phyloP scores from a whole-genome alignment of 2,329 filamentous ascomycete genomes.

The Alternaria incomplexa region DNA sequence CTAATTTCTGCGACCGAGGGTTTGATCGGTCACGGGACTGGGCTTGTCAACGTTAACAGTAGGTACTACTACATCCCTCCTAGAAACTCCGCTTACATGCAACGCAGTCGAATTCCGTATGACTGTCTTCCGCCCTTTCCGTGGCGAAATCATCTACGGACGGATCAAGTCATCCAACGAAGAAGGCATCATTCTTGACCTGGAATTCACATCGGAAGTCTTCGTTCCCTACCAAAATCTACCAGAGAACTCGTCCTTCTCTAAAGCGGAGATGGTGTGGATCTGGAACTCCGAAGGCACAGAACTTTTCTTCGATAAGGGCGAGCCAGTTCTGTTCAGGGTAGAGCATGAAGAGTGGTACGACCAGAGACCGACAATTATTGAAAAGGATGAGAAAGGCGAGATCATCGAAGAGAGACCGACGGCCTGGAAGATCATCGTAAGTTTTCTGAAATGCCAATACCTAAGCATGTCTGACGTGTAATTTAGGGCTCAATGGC shows the following conservation, averaged over 20 bases:
- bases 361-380: slow-evolving; percentile 85
- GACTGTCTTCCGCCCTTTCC: slow-evolving; percentile 94
- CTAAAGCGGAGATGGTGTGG: slow-evolving; percentile 79
- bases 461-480: no score
- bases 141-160: slow-evolving; percentile 87
- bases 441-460: no score
- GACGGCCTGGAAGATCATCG: slow-evolving; percentile 72
- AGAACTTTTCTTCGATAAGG: slow-evolving; percentile 84
- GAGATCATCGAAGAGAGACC: slow-evolving; percentile 67
- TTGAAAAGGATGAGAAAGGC: slow-evolving; percentile 67
- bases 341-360: slow-evolving; percentile 90
- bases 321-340: slow-evolving; percentile 86
- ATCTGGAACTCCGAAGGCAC: slow-evolving; percentile 78
- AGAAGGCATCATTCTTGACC: slow-evolving; percentile 76
- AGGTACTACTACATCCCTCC: slow-evolving; percentile 15
- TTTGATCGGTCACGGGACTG: slow-evolving; percentile 89
- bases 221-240: slow-evolving; percentile 65
- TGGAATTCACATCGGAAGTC: slow-evolving; percentile 95
- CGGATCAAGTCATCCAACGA: slow-evolving; percentile 78
- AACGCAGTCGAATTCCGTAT: slow-evolving; percentile 84
- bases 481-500: slow-evolving; percentile 53
- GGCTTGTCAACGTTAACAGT: slow-evolving; percentile 94
- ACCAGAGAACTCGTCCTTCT: slow-evolving; percentile 63
- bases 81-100: neutral
- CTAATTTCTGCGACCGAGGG: slow-evolving; percentile 89